Base-by-base conservation (phyloP, 768 basidiomycete species). In the Suillus lakei region DNA sequence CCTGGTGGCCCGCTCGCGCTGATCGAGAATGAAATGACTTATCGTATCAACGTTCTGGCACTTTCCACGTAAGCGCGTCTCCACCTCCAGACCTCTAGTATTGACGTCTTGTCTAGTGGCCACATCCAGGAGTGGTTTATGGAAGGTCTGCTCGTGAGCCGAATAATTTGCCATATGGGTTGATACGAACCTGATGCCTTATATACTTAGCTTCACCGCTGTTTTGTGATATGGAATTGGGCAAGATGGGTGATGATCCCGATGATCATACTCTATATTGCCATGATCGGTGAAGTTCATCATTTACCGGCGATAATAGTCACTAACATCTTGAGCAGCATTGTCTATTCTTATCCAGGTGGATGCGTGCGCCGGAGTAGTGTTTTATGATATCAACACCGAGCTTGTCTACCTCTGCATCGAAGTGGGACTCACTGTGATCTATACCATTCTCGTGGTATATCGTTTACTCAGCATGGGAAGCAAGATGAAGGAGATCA, bases 401-500 rank as follows among this genome's bases (percentile, higher is more conserved):
- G 64, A 74, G 58, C 41, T 77, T 16, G 69, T 69, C 1, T 80
- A 78, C 62, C 73, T 73, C 55, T 73, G 63, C 34, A 65, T 79
- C 23, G 65, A 77, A n/a, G 61, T 79, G 8, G 72, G 71, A 16
- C 62, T 77, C 32, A 79, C 76, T 44, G 46, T 80, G 43, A n/a
- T 77, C 28, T 70, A 76, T 46, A 77, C 80, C 0, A 9, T 74
- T 32, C 68, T 78, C 13, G 76, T 82, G 43, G 72, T 65, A 0
- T 55, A 61, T 1, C 78, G 78, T 18, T 71, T 82, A 5, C 66
- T 73, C 13, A 9, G 58, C 16, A 28, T 70, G 34, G 73, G 77
- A 26, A 55, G 26, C 9, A 66, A 65, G 28, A 67, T 73, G 41
- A 32, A 26, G 16, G 56, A 60, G 4, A 38, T 56, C 30, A 60